Base-by-base conservation (phyloP, 306 rosid species). In the Vigna mungo region DNA sequence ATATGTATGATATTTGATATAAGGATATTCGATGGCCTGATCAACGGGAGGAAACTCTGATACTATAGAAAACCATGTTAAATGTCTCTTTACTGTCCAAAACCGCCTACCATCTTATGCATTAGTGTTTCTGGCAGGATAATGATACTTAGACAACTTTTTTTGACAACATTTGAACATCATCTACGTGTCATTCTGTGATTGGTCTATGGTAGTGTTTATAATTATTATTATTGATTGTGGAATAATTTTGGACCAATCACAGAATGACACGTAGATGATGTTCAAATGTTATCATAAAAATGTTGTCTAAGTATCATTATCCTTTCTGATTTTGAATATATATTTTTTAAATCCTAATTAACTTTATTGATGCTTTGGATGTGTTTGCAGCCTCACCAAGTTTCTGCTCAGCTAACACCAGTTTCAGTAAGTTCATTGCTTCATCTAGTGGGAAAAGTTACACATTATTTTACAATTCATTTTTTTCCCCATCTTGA, bases 341-440 rank as follows among this genome's bases (percentile, higher is more conserved):
- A n/a, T n/a, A n/a, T n/a, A n/a, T n/a, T n/a, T n/a, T n/a, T n/a
- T n/a, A n/a, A n/a, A n/a, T n/a, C 76, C 41, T 72, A 15, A 71
- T 51, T 41, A 30, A 14, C 25, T 44, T 77, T 39, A 43, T 44
- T 58, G 47, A 65, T 79, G 72, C 66, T 75, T 75, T 85, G 70
- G 46, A 46, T 80, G 32, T 82, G 37, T 44, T 30, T 87, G 93
- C 98, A 92, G 97, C 83, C 86, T 55, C 95, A 84, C 64, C 92
- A 84, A 80, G 88, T 92, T 52, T 78, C 87, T 59, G 79, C 64
- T 85, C 93, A 92, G 90, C 87, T 96, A 12, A 87, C 88, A 80
- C 89, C 98, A 55, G 93, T 78, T 84, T 92, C 98, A 23, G 98
- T 94, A 88, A 92, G 97, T 85, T 78, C 68, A 69, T 17, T 76